Percentiles rank a stretch among this genome's conserved stretches.
These are phyloP conservation scores for Pseudocercospora macadamiae DNA, from an alignment of 2,329 filamentous ascomycete species.

Conservation along the genomic window DNA sequence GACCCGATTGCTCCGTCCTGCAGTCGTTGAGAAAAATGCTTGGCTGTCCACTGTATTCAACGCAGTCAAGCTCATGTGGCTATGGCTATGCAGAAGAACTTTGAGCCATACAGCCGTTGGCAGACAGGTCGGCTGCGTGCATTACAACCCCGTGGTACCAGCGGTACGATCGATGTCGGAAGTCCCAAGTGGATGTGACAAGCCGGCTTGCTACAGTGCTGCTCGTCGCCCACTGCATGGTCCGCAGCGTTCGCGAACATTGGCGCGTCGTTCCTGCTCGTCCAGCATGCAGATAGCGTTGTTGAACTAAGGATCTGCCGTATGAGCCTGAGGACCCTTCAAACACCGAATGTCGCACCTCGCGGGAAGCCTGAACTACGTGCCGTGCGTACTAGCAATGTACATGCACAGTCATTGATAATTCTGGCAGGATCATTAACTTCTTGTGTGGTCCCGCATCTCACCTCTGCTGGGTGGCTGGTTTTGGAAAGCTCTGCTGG, in stretches of 20 bases:
- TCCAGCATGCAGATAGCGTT: neutral
- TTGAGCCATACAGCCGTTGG: constrained; percentile 6
- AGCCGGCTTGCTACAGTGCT: constrained; percentile 8
- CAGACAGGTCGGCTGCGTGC: constrained; percentile 18
- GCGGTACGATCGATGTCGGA: constrained; percentile 6
- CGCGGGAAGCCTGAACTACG: neutral
- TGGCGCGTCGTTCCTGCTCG: neutral
- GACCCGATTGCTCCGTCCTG: neutral
- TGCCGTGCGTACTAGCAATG: neutral
- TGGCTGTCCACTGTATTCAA: neutral
- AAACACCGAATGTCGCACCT: constrained; percentile 12
- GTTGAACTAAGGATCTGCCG: neutral
- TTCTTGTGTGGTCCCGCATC: neutral
- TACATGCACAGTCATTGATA: constrained; percentile 6
- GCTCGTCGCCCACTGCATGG: constrained; percentile 3
- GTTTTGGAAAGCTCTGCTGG: neutral
- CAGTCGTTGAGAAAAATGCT: neutral
- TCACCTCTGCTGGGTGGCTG: constrained; percentile 1
- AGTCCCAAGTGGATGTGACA: constrained; percentile 4
- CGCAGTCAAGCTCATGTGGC: neutral
- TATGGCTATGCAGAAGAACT: constrained; percentile 7
- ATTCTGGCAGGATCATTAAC: neutral
- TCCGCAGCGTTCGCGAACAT: neutral
- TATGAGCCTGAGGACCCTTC: constrained; percentile 5
- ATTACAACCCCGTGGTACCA: neutral